Conservation (phyloP, 305 asterid species). For the Salvia sclarea region DNA sequence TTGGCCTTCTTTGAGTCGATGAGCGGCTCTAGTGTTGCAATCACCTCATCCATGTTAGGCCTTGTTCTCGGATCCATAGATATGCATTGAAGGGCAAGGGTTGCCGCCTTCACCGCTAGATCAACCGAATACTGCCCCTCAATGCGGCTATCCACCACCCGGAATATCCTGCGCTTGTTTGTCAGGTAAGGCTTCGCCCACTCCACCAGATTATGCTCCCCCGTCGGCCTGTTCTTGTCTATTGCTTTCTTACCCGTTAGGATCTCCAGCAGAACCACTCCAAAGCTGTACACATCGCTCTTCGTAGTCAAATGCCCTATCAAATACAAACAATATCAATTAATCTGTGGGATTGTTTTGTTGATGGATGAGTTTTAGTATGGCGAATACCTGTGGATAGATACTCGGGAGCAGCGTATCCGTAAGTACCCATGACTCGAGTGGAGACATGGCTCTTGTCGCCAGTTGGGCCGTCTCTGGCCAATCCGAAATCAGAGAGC, state of each 20-base stretch:
- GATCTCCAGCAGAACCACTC: conserved; percentile 83
- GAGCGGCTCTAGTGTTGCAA: conserved; percentile 57
- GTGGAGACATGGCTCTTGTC: conserved; percentile 89
- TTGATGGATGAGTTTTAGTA: no score
- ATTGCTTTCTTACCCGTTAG: conserved; percentile 79
- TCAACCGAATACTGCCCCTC: conserved; percentile 67
- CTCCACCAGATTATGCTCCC: conserved; percentile 74
- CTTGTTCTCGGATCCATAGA: conserved; percentile 60
- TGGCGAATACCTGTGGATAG: conserved; percentile 84
- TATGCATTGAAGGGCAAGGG: conserved; percentile 69
- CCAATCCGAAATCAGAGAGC: conserved; percentile 94
- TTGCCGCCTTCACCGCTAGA: conserved; percentile 58
- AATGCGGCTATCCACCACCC: conserved; percentile 64
- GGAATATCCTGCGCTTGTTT: conserved; percentile 66
- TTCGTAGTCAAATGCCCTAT: conserved; percentile 79
- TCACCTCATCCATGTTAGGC: conserved; percentile 78
- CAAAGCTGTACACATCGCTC: conserved; percentile 90
- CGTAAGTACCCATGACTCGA: conserved; percentile 85
- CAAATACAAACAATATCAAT: not conserved
- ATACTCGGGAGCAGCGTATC: conserved; percentile 95
- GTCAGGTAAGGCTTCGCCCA: conserved; percentile 88
- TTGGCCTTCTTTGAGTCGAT: conserved; percentile 48
- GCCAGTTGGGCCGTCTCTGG: conserved; percentile 87
- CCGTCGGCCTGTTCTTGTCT: conserved; percentile 80
- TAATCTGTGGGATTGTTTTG: no score